phyloP scores from a whole-genome alignment of 257 asterid genomes.

The Galeopsis tetrahit region DNA sequence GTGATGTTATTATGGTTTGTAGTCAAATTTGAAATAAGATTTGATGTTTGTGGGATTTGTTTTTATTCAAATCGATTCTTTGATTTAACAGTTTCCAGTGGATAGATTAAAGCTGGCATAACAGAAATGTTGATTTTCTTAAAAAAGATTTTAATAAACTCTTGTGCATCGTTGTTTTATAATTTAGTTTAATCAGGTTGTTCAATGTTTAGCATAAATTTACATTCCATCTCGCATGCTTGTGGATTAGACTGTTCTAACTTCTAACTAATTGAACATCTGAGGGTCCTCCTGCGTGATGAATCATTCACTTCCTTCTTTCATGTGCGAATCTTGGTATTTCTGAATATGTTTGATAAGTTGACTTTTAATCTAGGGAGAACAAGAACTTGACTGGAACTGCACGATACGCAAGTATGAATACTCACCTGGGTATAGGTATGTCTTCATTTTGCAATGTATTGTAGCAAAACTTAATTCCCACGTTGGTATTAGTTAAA shows the following conservation, averaged over 20 bases:
- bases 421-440: slow-evolving; percentile 98
- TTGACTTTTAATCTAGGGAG: slow-evolving; percentile 56
- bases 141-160: not conserved
- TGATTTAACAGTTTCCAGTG: slow-evolving; percentile 13
- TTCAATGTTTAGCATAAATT: not conserved
- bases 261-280: not conserved
- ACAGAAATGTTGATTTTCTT: not conserved
- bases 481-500: slow-evolving; percentile 12
- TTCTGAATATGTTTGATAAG: slow-evolving; percentile 14
- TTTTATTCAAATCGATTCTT: not conserved
- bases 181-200: not conserved
- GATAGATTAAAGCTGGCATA: not conserved
- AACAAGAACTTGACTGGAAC: slow-evolving; percentile 98
- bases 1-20: slow-evolving; percentile 1
- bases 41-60: slow-evolving; percentile 20
- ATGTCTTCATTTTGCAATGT: slow-evolving; percentile 26
- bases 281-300: not conserved
- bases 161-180: not conserved
- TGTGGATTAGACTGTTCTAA: not conserved
- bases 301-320: slow-evolving; percentile 1
- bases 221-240: not conserved
- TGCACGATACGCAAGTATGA: slow-evolving; percentile 98
- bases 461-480: slow-evolving; percentile 23
- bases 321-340: not conserved
- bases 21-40: slow-evolving; percentile 17